These are phyloP conservation scores for Blastocystis sp. DNA, from an alignment of 352 stramenopile genomes.

Conservation along the genomic window DNA sequence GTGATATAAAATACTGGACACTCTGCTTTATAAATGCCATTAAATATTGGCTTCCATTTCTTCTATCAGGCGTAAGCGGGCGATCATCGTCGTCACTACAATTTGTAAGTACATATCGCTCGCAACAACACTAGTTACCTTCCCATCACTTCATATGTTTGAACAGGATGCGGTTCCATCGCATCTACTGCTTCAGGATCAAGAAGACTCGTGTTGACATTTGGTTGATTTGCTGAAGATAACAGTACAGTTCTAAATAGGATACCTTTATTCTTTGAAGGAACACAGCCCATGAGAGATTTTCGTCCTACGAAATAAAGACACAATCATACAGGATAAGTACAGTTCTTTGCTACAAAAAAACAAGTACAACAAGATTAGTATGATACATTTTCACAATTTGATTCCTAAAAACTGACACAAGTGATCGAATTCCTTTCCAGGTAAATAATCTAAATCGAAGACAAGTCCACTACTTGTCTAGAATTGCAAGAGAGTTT, in stretches of 20 bases:
- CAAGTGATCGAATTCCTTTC: background rate
- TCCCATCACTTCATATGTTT: background rate
- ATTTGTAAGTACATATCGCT: background rate
- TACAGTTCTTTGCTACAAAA: background rate
- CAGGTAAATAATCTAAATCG: background rate
- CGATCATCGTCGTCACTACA: background rate
- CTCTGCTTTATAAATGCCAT: background rate
- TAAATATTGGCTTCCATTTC: conserved; percentile 16
- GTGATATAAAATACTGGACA: background rate
- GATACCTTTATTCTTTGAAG: conserved; percentile 15
- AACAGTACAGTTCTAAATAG: background rate
- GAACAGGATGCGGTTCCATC: background rate
- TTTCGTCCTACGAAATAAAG: background rate
- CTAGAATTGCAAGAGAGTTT: background rate
- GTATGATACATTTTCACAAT: background rate
- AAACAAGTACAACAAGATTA: background rate
- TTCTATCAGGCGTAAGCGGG: background rate
- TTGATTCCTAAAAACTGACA: background rate
- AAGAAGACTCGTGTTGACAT: background rate
- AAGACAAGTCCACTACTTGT: background rate
- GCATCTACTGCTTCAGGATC: background rate
- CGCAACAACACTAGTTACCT: background rate
- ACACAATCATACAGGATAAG: background rate
- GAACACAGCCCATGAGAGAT: conserved; percentile 1
- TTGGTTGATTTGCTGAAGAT: background rate